phyloP scores from a whole-genome alignment of 2,329 filamentous ascomycete species.

The Colletotrichum orbiculare region DNA sequence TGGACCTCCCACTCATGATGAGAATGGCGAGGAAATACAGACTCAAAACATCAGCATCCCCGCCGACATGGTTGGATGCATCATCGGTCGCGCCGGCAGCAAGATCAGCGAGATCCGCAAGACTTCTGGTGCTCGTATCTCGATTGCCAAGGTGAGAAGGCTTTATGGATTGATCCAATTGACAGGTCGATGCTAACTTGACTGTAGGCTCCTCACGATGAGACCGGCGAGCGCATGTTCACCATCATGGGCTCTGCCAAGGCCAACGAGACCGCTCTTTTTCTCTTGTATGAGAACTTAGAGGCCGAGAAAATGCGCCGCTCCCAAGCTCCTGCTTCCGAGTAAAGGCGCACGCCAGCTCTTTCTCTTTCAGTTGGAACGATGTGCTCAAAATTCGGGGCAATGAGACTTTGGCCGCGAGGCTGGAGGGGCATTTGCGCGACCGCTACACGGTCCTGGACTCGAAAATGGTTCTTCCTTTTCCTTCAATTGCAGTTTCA shows the following conservation, averaged over 20 bases:
- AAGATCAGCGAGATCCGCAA: constrained; percentile 99
- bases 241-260: constrained; percentile 96
- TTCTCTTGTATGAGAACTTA: constrained; percentile 97
- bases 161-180: too few species aligned
- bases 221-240: constrained; percentile 99
- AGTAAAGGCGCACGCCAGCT: constrained; percentile 51
- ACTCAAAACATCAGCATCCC: constrained; percentile 99
- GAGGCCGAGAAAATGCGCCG: constrained; percentile 99
- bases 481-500: constrained; percentile 4
- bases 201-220: constrained; percentile 84
- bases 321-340: constrained; percentile 73
- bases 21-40: constrained; percentile 97
- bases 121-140: constrained; percentile 95
- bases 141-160: constrained; percentile 83
- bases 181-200: constrained; percentile 27
- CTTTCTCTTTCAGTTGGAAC: constrained; percentile 23
- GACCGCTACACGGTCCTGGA: constrained; percentile 17
- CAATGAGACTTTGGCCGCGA: constrained; percentile 35
- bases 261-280: constrained; percentile 95
- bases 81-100: constrained; percentile 92
- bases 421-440: constrained; percentile 15
- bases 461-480: constrained; percentile 18
- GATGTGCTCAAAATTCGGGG: constrained; percentile 10
- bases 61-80: constrained; percentile 99
- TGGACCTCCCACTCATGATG: constrained; percentile 87